Percentiles rank a stretch among this genome's conserved stretches.
phyloP scores from a whole-genome alignment of 164 flowering plant species.

The Aristolochia californica region DNA sequence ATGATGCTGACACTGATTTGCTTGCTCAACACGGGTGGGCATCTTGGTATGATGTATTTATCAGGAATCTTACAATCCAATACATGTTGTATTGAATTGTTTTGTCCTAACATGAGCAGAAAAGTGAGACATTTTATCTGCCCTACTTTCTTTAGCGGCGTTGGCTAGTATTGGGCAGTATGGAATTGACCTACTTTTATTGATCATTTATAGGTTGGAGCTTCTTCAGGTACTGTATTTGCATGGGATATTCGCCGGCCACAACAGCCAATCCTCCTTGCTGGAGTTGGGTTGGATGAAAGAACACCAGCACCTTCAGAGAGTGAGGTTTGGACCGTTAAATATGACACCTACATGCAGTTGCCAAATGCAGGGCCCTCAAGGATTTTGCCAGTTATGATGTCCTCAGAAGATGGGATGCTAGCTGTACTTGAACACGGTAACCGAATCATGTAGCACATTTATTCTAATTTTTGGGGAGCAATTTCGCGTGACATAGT shows the following conservation, averaged over 20 bases:
- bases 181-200: too few relatives aligned
- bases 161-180: too few relatives aligned
- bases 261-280: conserved; percentile 59
- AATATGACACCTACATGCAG: conserved; percentile 51
- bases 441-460: conserved; percentile 4
- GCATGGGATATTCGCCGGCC: conserved; percentile 89
- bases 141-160: too few relatives aligned
- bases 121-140: too few relatives aligned
- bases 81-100: too few relatives aligned
- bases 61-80: too few relatives aligned
- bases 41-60: too few relatives aligned
- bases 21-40: too few relatives aligned
- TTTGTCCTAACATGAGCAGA: too few relatives aligned
- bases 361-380: conserved; percentile 27
- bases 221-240: conserved; percentile 82
- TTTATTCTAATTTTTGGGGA: too few relatives aligned
- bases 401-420: conserved; percentile 91
- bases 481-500: too few relatives aligned
- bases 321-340: conserved; percentile 93
- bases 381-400: conserved; percentile 61
- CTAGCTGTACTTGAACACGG: conserved; percentile 79
- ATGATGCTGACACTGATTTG: too few relatives aligned
- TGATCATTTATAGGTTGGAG: conserved; percentile 62
- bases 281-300: conserved; percentile 35
- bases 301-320: conserved; percentile 29